Percentiles rank a stretch among this genome's conserved stretches.
Evolutionary conservation across 2,329 filamentous ascomycete species (phyloP).

Genomic region (Aspergillus tubingensis): DNA sequence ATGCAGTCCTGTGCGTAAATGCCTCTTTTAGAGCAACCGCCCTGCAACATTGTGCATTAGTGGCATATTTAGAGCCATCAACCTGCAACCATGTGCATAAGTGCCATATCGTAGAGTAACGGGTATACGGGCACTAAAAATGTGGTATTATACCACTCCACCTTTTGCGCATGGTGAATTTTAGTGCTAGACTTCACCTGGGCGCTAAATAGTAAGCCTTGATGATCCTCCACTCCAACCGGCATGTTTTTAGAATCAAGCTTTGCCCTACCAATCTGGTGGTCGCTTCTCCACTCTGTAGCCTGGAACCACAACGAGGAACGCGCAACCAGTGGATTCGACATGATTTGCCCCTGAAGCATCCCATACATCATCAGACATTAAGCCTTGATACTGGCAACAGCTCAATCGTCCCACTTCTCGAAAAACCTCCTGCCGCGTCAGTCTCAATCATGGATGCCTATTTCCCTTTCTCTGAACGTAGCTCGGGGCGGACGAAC

Average conservation of each 20-base stretch:
- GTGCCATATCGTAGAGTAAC: too few relatives aligned
- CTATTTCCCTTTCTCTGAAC: not conserved
- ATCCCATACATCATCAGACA: not conserved
- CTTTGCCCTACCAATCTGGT: not conserved
- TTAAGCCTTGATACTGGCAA: not conserved
- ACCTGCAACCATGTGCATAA: too few relatives aligned
- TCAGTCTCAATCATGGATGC: not conserved
- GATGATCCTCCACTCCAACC: not conserved
- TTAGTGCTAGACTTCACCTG: too few relatives aligned
- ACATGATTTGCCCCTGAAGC: not conserved
- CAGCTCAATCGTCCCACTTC: not conserved
- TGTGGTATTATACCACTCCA: too few relatives aligned
- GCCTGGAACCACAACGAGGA: not conserved
- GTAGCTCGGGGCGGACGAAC: not conserved
- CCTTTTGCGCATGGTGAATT: too few relatives aligned
- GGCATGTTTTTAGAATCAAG: not conserved
- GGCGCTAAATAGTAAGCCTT: not conserved
- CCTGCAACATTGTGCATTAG: too few relatives aligned
- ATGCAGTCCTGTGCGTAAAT: too few relatives aligned
- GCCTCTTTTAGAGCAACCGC: too few relatives aligned
- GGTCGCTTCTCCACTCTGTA: not conserved
- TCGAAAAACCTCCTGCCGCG: not conserved
- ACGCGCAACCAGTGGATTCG: not conserved
- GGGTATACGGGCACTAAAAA: too few relatives aligned
- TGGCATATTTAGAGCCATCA: too few relatives aligned